Evolutionary conservation across 2,329 filamentous ascomycete species (phyloP), one percentile per base, ranked within the genome.

Genomic region (Periconia sp.): DNA sequence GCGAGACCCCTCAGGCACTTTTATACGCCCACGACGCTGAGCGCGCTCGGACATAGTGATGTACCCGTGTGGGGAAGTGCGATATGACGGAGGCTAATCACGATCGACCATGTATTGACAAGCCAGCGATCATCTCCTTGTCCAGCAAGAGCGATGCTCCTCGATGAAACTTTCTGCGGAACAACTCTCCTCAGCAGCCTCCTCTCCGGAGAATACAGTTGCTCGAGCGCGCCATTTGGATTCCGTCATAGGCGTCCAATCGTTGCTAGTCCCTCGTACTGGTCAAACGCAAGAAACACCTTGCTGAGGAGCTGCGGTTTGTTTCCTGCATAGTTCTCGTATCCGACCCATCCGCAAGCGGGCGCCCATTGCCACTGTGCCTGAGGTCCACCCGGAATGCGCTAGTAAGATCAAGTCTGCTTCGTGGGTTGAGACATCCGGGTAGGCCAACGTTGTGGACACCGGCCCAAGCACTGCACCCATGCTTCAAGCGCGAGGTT

Each of bases 31-130:
- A 36, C 25, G 22, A 23, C 19, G 35, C 28, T 23, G 21, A 18
- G 23, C 40, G 36, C 25, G 32, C 36, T 39, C 43, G 39, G 46
- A 46, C 25, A 11, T 30, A 25, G 25, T 36, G 19, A 43, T 48
- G 40, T 46, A 54, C 40, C 54, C 48, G 54, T 59, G 52, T 58
- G 56, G 54, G 56, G 54, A 56, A 59, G 52, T 42, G 52, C 54
- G 49, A 59, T 31, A 13, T 30, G 31, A 42, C 42, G 36, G 43
- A 31, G 45, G 32, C 49, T 52, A 48, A 54, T 53, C 43, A 46
- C 22, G 46, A 59, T 52, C 54, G 38, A n/a, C 43, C 16, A 19
- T 26, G 18, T 37, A 40, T 42, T 42, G 42, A 34, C 46, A 42
- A 45, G 36, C 47, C 40, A 45, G 25, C 29, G 25, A 49, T 40